phyloP scores from a whole-genome alignment of 345 rosid genomes.

The Populus nigra region DNA sequence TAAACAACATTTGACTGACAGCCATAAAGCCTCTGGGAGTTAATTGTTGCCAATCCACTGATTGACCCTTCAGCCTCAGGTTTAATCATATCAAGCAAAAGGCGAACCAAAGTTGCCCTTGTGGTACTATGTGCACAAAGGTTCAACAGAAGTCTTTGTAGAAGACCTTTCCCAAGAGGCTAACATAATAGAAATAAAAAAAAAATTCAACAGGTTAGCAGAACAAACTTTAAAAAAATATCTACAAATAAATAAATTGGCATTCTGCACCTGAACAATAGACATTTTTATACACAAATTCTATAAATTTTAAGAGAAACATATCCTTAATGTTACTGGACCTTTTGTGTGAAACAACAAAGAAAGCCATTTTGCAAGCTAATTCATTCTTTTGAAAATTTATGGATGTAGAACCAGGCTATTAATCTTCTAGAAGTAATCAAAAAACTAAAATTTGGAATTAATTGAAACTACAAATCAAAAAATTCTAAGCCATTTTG shows the following conservation, averaged over 20 bases:
- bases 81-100: constrained; percentile 74
- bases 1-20: constrained; percentile 86
- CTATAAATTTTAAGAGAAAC: not conserved
- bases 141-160: constrained; percentile 80
- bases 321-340: not conserved
- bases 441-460: not conserved
- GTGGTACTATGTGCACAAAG: constrained; percentile 80
- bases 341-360: not conserved
- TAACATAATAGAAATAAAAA: constrained; percentile 28
- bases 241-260: not conserved
- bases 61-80: constrained; percentile 75
- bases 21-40: constrained; percentile 90
- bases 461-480: not conserved
- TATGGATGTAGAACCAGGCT: not conserved
- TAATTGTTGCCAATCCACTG: constrained; percentile 58
- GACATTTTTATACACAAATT: not conserved
- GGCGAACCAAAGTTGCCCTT: constrained; percentile 67
- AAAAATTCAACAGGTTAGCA: constrained; percentile 17
- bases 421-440: not conserved
- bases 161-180: constrained; percentile 97
- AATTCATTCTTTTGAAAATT: not conserved
- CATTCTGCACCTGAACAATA: not conserved
- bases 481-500: not conserved
- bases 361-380: not conserved
- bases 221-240: not conserved